A percentile compares a stretch with the other conserved stretches of the same genome.
Conservation (phyloP, 192 early-diverging fungal species). For the Irineochytrium annulatum region DNA sequence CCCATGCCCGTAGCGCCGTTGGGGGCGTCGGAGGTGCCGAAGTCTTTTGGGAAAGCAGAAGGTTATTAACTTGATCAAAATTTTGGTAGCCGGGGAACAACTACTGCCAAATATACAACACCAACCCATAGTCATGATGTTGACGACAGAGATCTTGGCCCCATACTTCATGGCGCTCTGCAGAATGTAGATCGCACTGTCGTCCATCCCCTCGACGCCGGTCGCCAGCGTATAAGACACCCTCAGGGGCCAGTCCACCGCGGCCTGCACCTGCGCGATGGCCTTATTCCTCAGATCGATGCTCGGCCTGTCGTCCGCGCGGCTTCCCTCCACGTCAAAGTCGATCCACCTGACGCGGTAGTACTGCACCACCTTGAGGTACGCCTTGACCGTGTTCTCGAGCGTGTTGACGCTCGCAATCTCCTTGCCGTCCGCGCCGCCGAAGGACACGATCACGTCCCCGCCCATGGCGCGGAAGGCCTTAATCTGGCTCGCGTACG, state of each 20-base stretch:
- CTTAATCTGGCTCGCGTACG: neutral
- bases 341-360: slow-evolving; percentile 36
- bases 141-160: slow-evolving; percentile 34
- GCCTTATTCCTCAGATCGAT: slow-evolving; percentile 35
- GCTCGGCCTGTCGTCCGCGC: slow-evolving; percentile 2
- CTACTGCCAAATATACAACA: too few species aligned
- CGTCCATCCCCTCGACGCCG: slow-evolving; percentile 21
- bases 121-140: slow-evolving; percentile 52
- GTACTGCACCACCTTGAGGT: slow-evolving; percentile 33
- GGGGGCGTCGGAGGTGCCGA: slow-evolving; percentile 25
- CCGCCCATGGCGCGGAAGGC: slow-evolving; percentile 10
- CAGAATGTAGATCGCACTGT: slow-evolving; percentile 21
- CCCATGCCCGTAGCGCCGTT: slow-evolving; percentile 44
- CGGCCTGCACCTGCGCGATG: slow-evolving; percentile 25
- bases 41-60: too few species aligned
- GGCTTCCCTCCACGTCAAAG: slow-evolving; percentile 52
- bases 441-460: slow-evolving; percentile 44
- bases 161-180: slow-evolving; percentile 18
- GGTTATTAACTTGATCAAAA: too few species aligned
- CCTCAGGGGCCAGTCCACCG: slow-evolving; percentile 19
- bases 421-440: slow-evolving; percentile 35
- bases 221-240: slow-evolving; percentile 41
- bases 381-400: too few species aligned
- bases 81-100: too few species aligned
- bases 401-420: too few species aligned